phyloP scores from a whole-genome alignment of 2,329 filamentous ascomycete species.

The Geosmithia flava region DNA sequence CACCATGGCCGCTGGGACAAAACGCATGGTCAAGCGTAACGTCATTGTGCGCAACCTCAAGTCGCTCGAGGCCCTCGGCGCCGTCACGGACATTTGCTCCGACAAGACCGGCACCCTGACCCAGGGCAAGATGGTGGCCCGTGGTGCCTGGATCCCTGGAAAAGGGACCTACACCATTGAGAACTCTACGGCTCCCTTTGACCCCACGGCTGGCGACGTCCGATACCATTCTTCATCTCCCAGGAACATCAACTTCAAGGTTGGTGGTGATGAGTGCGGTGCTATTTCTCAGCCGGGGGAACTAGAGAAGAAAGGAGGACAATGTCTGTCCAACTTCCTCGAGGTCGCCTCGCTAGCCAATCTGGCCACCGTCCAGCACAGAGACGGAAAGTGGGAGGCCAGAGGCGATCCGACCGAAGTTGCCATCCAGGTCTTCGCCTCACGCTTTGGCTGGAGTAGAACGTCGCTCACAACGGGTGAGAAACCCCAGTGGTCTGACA shows the following conservation, averaged over 20 bases:
- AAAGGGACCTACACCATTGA: slow-evolving; percentile 45
- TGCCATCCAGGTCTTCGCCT: slow-evolving; percentile 59
- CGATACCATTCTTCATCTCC: slow-evolving; percentile 24
- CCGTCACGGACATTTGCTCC: slow-evolving; percentile 38
- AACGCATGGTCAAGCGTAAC: slow-evolving; percentile 37
- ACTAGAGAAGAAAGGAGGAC: slow-evolving; percentile 26
- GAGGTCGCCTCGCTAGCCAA: slow-evolving; percentile 46
- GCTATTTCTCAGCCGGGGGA: slow-evolving; percentile 12
- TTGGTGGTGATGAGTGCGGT: slow-evolving; percentile 12
- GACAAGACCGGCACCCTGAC: slow-evolving; percentile 49
- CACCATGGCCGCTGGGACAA: slow-evolving; percentile 42
- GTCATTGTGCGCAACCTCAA: slow-evolving; percentile 40
- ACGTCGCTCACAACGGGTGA: slow-evolving; percentile 35
- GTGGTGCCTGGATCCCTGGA: slow-evolving; percentile 45
- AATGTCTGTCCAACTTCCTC: slow-evolving; percentile 37
- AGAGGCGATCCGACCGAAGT: slow-evolving; percentile 59
- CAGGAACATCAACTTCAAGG: slow-evolving; percentile 23
- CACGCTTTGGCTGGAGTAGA: slow-evolving; percentile 50
- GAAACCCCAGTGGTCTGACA: slow-evolving; percentile 36
- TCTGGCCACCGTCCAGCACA: slow-evolving; percentile 33
- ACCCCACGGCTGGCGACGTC: slow-evolving; percentile 40
- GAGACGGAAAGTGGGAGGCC: slow-evolving; percentile 38
- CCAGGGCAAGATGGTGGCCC: slow-evolving; percentile 52
- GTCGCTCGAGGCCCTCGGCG: slow-evolving; percentile 46
- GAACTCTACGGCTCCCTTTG: slow-evolving; percentile 39